Percentiles rank a stretch among this genome's conserved stretches.
These are phyloP conservation scores for Kodamaea plutei DNA, from an alignment of 1,139 yeast genomes.

Conservation along the genomic window DNA sequence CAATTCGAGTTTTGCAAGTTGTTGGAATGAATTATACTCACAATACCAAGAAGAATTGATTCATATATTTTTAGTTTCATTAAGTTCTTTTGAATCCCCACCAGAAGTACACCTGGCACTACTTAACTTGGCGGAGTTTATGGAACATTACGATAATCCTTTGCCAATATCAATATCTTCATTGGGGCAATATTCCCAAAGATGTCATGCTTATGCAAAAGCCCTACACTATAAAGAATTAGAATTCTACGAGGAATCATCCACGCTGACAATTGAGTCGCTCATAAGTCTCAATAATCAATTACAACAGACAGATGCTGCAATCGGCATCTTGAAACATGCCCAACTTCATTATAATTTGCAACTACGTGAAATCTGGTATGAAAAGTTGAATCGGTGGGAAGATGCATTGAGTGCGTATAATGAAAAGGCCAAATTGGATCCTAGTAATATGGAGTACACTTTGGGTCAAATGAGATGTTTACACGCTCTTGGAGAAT, in stretches of 20 bases:
- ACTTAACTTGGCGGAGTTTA: conserved; percentile 84
- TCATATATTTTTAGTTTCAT: conserved; percentile 77
- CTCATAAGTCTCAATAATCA: conserved; percentile 90
- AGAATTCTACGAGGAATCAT: conserved; percentile 90
- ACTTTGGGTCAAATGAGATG: conserved; percentile 98
- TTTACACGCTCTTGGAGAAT: conserved; percentile 94
- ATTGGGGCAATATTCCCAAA: conserved; percentile 86
- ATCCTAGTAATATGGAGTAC: conserved; percentile 64
- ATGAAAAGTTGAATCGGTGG: conserved; percentile 95
- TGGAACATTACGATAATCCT: conserved; percentile 97
- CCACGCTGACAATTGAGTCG: conserved; percentile 88
- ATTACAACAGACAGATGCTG: conserved; percentile 94
- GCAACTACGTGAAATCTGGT: conserved; percentile 95
- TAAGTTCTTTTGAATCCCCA: conserved; percentile 87
- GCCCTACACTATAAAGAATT: conserved; percentile 93
- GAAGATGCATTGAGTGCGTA: conserved; percentile 94
- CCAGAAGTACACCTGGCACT: conserved; percentile 93
- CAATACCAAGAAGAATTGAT: conserved; percentile 89
- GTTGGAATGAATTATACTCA: conserved; percentile 93
- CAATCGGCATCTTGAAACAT: conserved; percentile 91
- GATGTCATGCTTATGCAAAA: conserved; percentile 96
- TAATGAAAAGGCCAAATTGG: conserved; percentile 60
- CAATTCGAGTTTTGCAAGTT: conserved; percentile 92
- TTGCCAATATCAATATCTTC: conserved; percentile 87
- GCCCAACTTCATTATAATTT: conserved; percentile 92